Base-by-base conservation (phyloP, 495 filamentous ascomycete species). In the Glarea lozoyensis region DNA sequence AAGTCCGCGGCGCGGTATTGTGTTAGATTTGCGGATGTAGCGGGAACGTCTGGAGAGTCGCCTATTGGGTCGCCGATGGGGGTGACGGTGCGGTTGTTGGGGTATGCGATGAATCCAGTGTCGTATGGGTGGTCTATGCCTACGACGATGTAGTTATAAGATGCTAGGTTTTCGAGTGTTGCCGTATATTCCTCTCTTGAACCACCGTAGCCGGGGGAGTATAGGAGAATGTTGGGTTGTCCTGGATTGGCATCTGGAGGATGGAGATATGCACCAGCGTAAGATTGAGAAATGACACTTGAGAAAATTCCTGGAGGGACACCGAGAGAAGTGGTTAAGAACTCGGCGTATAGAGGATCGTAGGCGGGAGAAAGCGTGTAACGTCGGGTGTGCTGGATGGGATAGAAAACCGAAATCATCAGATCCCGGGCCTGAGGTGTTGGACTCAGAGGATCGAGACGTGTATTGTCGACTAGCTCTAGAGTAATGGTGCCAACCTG, bases 111-210 rank as follows among this genome's bases (percentile, higher is more conserved):
- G 17, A 37, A 37, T 9, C 22, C 35, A 3, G 35, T 19, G 17
- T 37, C 35, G 10, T 19, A 6, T 15, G 35, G 35, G n/a, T 37
- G 35, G n/a, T 37, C 35, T 19, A 37, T 37, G 3, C 16, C 22
- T 5, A 37, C 17, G 15, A 37, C 35, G 4, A 52, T 75, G 70
- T 11, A 66, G 30, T 73, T 72, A 13, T 55, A 42, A 43, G 66
- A 70, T 4, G 73, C 69, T 13, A 76, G 56, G 23, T 60, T 57
- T 39, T 64, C 53, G n/a, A 59, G 52, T 13, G 64, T 44, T 21
- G 55, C 57, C 10, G 52, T 65, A 52, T 76, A 73, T 7, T 65
- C n/a, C 2, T 58, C 33, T 13, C 66, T 53, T 3, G 60, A 52
- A 7, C 42, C 40, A 1, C 56, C 54, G 5, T 55, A 40, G 15